A percentile compares a stretch with the other conserved stretches of the same genome.
Evolutionary conservation across 768 basidiomycete species (phyloP).

Genomic region (Dioszegia crocea): DNA sequence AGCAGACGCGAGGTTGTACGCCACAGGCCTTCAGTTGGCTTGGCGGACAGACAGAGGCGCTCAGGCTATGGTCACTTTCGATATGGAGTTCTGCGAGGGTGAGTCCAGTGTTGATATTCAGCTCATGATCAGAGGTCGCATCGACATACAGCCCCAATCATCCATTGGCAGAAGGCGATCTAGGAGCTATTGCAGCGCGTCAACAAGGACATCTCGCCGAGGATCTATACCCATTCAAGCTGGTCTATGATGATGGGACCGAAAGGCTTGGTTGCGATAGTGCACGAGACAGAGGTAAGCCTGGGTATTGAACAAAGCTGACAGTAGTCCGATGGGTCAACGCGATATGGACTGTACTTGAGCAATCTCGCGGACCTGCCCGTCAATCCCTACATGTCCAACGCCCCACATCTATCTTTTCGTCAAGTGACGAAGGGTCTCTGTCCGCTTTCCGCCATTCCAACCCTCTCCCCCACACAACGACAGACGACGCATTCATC

Average conservation of each 20-base stretch:
- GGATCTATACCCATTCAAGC: constrained; percentile 79
- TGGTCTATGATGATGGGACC: constrained; percentile 81
- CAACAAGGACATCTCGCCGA: constrained; percentile 56
- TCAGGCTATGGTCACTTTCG: constrained; percentile 77
- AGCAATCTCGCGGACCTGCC: constrained; percentile 23
- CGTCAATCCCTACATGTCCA: constrained; percentile 18
- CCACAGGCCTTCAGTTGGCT: constrained; percentile 69
- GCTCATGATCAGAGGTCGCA: constrained; percentile 60
- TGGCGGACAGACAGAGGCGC: constrained; percentile 83
- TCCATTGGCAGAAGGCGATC: constrained; percentile 74
- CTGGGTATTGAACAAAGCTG: background rate
- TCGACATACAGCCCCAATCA: constrained; percentile 76
- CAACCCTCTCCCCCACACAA: constrained; percentile 14
- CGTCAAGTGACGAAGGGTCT: constrained; percentile 26
- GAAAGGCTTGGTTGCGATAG: constrained; percentile 87
- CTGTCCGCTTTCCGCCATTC: constrained; percentile 28
- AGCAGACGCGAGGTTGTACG: constrained; percentile 71
- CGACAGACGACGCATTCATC: constrained; percentile 38
- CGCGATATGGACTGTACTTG: constrained; percentile 67
- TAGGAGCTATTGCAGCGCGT: constrained; percentile 76
- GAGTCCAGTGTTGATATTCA: constrained; percentile 6
- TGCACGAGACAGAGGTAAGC: constrained; percentile 61
- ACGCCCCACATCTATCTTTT: constrained; percentile 10
- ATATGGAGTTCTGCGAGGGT: constrained; percentile 69
- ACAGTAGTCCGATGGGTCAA: constrained; percentile 75